These are phyloP conservation scores for Dipodascopsis uninucleata DNA, from an alignment of 805 yeast genomes.

Conservation along the genomic window DNA sequence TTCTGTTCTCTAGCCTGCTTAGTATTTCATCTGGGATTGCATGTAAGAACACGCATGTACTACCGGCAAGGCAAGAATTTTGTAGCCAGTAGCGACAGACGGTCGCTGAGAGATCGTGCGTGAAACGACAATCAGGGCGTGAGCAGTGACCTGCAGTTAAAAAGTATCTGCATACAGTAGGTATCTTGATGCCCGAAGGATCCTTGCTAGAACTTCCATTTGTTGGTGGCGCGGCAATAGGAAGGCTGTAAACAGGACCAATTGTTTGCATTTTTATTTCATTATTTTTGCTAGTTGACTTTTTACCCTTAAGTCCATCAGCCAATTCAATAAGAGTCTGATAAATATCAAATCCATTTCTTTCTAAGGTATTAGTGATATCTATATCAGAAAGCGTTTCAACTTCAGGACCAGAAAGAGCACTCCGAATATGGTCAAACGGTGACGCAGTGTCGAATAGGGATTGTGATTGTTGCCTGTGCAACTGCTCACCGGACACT, in stretches of 20 bases:
- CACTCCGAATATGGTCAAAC: slow-evolving; percentile 22
- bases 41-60: slow-evolving; percentile 43
- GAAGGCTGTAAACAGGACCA: slow-evolving; percentile 22
- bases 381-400: slow-evolving; percentile 9
- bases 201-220: slow-evolving; percentile 11
- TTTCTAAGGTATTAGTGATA: slow-evolving; percentile 9
- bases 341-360: slow-evolving; percentile 20
- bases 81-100: slow-evolving; percentile 48
- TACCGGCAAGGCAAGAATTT: slow-evolving; percentile 45
- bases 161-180: slow-evolving; percentile 37
- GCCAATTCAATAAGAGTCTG: slow-evolving; percentile 15
- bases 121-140: slow-evolving; percentile 45
- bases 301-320: slow-evolving; percentile 8
- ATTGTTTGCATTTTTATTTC: slow-evolving; percentile 20
- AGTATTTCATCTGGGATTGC: slow-evolving; percentile 35
- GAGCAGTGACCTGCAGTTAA: slow-evolving; percentile 43
- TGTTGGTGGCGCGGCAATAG: slow-evolving; percentile 2
- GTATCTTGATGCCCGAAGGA: slow-evolving; percentile 19
- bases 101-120: slow-evolving; percentile 44
- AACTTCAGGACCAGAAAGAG: slow-evolving; percentile 9
- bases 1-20: slow-evolving; percentile 7
- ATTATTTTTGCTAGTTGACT: not conserved
- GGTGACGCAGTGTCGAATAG: slow-evolving; percentile 14
- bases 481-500: too few relatives aligned
- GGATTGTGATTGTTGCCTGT: slow-evolving; percentile 4